Conservation (phyloP, 495 filamentous ascomycete species). For the Cryomyces antarcticus region DNA sequence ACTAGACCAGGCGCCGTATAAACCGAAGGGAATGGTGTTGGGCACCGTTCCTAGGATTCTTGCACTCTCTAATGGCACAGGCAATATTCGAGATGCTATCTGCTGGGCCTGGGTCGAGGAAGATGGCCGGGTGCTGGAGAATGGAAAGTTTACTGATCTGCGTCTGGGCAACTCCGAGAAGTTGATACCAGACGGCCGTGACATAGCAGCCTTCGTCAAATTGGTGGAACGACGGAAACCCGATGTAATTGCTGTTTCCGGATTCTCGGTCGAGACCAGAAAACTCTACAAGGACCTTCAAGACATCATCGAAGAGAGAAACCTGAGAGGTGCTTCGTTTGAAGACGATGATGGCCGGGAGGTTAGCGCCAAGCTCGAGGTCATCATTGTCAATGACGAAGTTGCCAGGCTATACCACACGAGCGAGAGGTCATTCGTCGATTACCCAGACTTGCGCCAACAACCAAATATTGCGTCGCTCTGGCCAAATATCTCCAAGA, state of each 20-base stretch:
- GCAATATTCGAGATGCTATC: constrained; percentile 54
- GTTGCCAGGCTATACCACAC: constrained; percentile 85
- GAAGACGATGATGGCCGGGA: constrained; percentile 45
- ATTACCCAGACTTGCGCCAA: constrained; percentile 60
- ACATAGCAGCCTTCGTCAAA: constrained; percentile 48
- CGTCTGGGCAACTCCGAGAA: constrained; percentile 46
- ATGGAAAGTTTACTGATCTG: constrained; percentile 67
- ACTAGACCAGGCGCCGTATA: constrained; percentile 88
- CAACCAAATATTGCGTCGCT: constrained; percentile 74
- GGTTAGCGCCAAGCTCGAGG: constrained; percentile 52
- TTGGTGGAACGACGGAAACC: constrained; percentile 56
- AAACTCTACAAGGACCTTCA: constrained; percentile 61
- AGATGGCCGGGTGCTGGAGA: constrained; percentile 70
- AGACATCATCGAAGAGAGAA: constrained; percentile 50
- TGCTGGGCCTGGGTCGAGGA: constrained; percentile 88
- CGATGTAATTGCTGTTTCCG: constrained; percentile 76
- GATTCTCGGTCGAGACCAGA: constrained; percentile 76
- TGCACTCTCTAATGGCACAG: constrained; percentile 63
- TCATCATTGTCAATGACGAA: constrained; percentile 87
- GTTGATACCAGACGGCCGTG: constrained; percentile 36
- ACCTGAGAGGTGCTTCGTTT: constrained; percentile 52
- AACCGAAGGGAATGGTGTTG: constrained; percentile 79
- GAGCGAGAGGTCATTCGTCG: constrained; percentile 56
- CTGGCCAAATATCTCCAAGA: constrained; percentile 81
- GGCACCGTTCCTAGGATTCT: constrained; percentile 79